A percentile compares a stretch with the other conserved stretches of the same genome.
Conservation (phyloP, 371 early-diverging fungal genomes). For the Entomophthora muscae region DNA sequence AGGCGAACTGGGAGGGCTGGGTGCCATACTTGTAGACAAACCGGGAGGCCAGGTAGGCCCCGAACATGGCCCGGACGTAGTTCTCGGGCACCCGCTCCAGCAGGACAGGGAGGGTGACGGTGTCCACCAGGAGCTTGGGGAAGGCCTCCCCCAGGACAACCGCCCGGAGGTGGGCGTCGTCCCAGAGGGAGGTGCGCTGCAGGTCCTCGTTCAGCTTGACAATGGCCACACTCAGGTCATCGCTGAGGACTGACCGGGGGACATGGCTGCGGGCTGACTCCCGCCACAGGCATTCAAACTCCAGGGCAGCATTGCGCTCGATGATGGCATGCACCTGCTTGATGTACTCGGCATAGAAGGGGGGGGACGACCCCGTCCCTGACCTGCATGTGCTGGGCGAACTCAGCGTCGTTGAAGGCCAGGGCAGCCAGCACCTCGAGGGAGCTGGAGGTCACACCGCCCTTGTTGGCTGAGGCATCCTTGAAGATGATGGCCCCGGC, state of each 20-base stretch:
- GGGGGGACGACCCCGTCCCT: conserved; percentile 52
- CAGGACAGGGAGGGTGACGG: conserved; percentile 70
- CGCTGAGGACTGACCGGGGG: conserved; percentile 73
- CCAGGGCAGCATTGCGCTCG: conserved; percentile 82
- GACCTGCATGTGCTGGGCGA: conserved; percentile 79
- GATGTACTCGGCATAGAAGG: conserved; percentile 81
- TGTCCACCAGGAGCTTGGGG: conserved; percentile 75
- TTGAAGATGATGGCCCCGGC: conserved; percentile 88
- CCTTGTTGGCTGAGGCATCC: conserved; percentile 97
- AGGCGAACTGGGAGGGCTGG: conserved; percentile 89
- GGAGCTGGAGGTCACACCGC: conserved; percentile 94
- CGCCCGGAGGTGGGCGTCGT: conserved; percentile 62
- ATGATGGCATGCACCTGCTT: conserved; percentile 80
- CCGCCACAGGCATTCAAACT: conserved; percentile 89
- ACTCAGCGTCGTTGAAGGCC: conserved; percentile 79
- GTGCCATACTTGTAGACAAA: conserved; percentile 94
- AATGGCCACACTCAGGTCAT: conserved; percentile 81
- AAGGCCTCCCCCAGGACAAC: conserved; percentile 78
- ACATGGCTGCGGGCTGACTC: conserved; percentile 56
- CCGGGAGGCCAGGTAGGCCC: conserved; percentile 77
- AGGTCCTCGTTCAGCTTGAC: conserved; percentile 82
- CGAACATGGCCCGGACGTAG: conserved; percentile 93
- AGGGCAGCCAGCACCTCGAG: conserved; percentile 90
- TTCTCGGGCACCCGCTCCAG: conserved; percentile 76
- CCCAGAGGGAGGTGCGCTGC: conserved; percentile 82